Evolutionary conservation across 441 rosid species (phyloP), one percentile per base, ranked within the genome.

Genomic region (Erodium moschatum): DNA sequence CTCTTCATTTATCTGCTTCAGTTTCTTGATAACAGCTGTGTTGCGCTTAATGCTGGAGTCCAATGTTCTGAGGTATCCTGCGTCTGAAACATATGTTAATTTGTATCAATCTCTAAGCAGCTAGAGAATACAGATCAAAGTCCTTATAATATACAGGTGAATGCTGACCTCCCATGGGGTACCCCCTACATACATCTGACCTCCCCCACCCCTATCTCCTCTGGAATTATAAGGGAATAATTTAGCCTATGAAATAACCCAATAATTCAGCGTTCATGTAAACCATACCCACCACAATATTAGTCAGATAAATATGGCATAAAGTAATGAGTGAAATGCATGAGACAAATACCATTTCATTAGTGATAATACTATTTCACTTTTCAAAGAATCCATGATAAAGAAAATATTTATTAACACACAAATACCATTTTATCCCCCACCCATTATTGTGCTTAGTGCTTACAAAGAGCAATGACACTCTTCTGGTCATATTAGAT

Each of bases 1-100:
- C 83, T 95, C 99, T 72, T 95, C 99, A 67, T 90, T 95, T 72
- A 92, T 89, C 85, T 86, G 98, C 83, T 87, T 95, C 72, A 95
- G 78, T 75, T 95, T 95, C 78, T 95, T 95, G 48, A 90, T 89
- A 67, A 89, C 89, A 19, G 98, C 89, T 19, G 98, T 96, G 70
- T 91, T 92, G 31, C 96, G 93, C 82, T 85, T 96, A 56, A 95
- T 96, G 79, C 98, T 92, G 54, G 99, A 90, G 84, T 96, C 98
- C 70, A 96, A 79, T 62, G 97, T 89, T 85, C 99, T 86, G 40
- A 92, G 91, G 76, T 87, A 96, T 24, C 89, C 89, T 0, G 85
- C 70, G 75, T 96, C 99, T 95, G 86, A 71, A 78, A 81, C 73
- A 65, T 71, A 60, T 27, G 72, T 27, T 65, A 73, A 80, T 69